Evolutionary conservation across 139 green algal genomes (phyloP), one percentile per base, ranked within the genome.

Genomic region (Chlorella sp.): DNA sequence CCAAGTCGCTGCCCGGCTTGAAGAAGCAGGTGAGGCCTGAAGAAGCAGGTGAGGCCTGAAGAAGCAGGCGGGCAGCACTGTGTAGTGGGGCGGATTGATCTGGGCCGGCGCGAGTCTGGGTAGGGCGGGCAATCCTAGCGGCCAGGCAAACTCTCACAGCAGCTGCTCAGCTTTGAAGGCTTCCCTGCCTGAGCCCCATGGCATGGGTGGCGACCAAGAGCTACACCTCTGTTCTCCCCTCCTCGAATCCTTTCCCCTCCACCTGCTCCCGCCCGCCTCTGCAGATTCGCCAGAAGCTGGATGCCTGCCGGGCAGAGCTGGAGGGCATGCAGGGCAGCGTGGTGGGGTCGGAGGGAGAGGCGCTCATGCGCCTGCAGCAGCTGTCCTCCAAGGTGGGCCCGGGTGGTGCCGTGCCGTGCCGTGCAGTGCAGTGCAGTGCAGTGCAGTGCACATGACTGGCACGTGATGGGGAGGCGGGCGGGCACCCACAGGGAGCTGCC

Each of bases 1-100:
- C 24, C 78, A 83, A 61, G 40, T 36, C 39, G 24, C 78, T 83
- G 78, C 78, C 78, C 15, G 78, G 60, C 2, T 16, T 83, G 39
- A 83, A 83, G 78, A 83, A 83, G 78, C 78, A 83, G 78, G 78
- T 30, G 40, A 19, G 78, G 48, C 48, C n/a, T n/a, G n/a, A n/a
- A n/a, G n/a, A n/a, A 53, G 75, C n/a, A 32, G 75, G 75, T n/a
- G n/a, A n/a, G n/a, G n/a, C n/a, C 11, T 53, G 36, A 16, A 16
- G 22, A 18, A 18, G 75, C 32, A 26, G 71, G 71, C 21, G 18
- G 28, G n/a, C n/a, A 22, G 71, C 71, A 79, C 4, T 28, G 21
- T 5, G 64, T 9, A 37, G 73, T n/a, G 12, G 73, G 32, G n/a
- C 12, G 15, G 21, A 18, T 2, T 28, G 64, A 71, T 9, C 11